Evolutionary conservation across 306 rosid species (phyloP).

Genomic region (Citrullus amarus): DNA sequence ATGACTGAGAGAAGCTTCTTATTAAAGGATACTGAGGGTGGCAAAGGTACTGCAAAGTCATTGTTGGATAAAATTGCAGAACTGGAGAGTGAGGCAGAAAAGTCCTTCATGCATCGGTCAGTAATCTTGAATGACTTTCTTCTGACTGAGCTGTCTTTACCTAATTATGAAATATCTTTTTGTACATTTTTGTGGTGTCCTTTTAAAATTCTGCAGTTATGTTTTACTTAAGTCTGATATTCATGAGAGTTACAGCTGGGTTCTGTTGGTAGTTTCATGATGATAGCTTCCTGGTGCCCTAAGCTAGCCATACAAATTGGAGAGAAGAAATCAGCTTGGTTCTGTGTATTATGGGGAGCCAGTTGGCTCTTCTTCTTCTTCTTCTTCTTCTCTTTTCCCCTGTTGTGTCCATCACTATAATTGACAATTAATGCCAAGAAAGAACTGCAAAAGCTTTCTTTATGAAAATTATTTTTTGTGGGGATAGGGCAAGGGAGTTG

Average conservation of each 20-base stretch:
- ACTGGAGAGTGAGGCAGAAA: slow-evolving; percentile 80
- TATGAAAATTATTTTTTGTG: neutral
- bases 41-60: slow-evolving; percentile 69
- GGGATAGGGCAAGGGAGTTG: neutral
- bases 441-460: neutral
- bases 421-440: neutral
- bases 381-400: neutral
- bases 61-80: slow-evolving; percentile 68
- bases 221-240: neutral
- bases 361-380: neutral
- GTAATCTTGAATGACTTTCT: slow-evolving; percentile 18
- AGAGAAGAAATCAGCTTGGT: neutral
- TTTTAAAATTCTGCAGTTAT: neutral
- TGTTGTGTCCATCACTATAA: neutral
- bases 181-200: neutral
- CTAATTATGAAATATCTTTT: neutral
- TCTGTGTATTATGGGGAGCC: neutral
- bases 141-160: neutral
- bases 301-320: neutral
- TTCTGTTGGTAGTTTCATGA: neutral
- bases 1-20: slow-evolving; percentile 13
- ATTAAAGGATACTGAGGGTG: slow-evolving; percentile 56
- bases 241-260: neutral
- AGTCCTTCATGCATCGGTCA: slow-evolving; percentile 96
- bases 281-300: neutral